Base-by-base conservation (phyloP, 2,329 filamentous ascomycete genomes). In the Shiraia bambusicola region DNA sequence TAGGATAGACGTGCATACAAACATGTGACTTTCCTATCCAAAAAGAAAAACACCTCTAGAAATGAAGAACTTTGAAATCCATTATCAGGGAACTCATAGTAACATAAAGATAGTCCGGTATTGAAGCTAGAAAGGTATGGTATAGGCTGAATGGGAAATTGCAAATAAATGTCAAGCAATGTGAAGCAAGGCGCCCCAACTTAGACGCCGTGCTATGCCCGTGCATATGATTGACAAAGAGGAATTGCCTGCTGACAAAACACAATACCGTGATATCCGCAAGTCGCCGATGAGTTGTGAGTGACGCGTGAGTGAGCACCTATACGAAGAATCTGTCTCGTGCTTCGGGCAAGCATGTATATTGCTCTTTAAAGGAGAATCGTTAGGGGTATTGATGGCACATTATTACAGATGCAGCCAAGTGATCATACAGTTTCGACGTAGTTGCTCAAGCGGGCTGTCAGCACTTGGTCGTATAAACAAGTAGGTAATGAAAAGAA, bases 391-490 rank as follows among this genome's bases (percentile, higher is more conserved):
- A 28, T 31, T 15, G 14, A 36, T 16, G 26, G 26, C 24, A 11
- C 22, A 16, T 9, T 16, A 42, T n/a, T 22, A 17, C 2, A 11
- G 14, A 19, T 28, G 31, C 8, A 34, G 22, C 8, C 36, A 28
- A 8, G 13, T 16, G 19, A 28, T 44, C 42, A 58, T 13, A 70
- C 44, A 52, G 65, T 68, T 39, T 71, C 67, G 25, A 71, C 68
- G 43, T 71, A 71, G 54, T 71, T 71, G 53, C 69, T 71, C 34
- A 9, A 13, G 12, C 19, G 17, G 14, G 40, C 51, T 34, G 42
- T 33, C 16, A 14, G 12, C 4, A 12, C 2, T 32, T 7, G 7
- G 2, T 15, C 9, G 1, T 11, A 25, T 13, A 1, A 3, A 10
- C 4, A n/a, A 31, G 4, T 10, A 4, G n/a, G n/a, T n/a, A n/a